Evolutionary conservation across 108 stramenopile species (phyloP).

Genomic region (Pseudonitzschia pungens): DNA sequence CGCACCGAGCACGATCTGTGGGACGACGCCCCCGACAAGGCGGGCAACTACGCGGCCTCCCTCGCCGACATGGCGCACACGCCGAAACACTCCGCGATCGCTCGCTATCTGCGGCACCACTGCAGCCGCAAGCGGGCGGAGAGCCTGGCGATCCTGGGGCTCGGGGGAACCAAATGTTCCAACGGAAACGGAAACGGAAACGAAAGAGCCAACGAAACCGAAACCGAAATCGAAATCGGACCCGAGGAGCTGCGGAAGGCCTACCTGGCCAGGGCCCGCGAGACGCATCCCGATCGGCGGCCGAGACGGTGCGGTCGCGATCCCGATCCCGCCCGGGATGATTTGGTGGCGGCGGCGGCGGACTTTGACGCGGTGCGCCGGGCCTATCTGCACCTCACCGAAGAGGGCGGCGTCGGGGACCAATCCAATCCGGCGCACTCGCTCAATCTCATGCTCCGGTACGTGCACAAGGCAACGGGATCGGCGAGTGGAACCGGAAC

Average conservation of each 20-base stretch:
- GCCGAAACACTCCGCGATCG: constrained; percentile 46
- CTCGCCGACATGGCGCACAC: constrained; percentile 84
- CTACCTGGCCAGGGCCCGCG: constrained; percentile 50
- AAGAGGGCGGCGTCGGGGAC: constrained; percentile 44
- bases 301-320: neutral
- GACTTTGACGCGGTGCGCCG: constrained; percentile 29
- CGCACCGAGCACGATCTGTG: constrained; percentile 59
- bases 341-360: too few relatives aligned
- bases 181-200: neutral
- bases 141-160: constrained; percentile 54
- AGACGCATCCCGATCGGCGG: constrained; percentile 66
- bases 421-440: constrained; percentile 56
- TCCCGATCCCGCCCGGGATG: too few relatives aligned
- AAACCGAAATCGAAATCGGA: too few relatives aligned
- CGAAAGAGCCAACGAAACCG: too few relatives aligned
- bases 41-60: constrained; percentile 82
- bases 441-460: constrained; percentile 42
- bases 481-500: too few relatives aligned
- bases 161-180: neutral
- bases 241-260: constrained; percentile 50
- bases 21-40: constrained; percentile 64
- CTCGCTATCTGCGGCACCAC: constrained; percentile 52
- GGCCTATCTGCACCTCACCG: constrained; percentile 50
- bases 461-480: constrained; percentile 18
- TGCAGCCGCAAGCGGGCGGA: constrained; percentile 57